Conservation (phyloP, 2,329 filamentous ascomycete genomes). For the Pseudogymnoascus verrucosus region DNA sequence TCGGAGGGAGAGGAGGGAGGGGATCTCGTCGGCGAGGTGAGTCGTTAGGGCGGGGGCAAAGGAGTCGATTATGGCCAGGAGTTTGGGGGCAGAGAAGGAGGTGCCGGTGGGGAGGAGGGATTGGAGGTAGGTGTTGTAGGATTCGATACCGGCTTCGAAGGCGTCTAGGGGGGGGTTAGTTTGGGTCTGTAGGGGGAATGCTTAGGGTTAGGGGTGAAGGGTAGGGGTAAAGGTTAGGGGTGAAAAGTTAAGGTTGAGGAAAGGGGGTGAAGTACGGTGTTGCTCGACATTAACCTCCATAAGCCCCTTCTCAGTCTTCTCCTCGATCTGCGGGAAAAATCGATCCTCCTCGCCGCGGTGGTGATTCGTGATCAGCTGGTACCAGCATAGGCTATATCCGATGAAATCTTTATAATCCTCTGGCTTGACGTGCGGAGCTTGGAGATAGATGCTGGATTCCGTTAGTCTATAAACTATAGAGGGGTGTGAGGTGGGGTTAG, state of each 20-base stretch:
- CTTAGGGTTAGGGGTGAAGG: neutral
- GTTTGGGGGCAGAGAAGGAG: constrained; percentile 12
- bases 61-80: constrained; percentile 4
- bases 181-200: neutral
- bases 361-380: neutral
- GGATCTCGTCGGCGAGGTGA: neutral
- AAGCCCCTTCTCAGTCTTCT: neutral
- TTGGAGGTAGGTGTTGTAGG: constrained; percentile 12
- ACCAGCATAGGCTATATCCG: neutral
- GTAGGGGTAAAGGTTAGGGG: neutral
- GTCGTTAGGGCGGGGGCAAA: neutral
- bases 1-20: constrained; percentile 6
- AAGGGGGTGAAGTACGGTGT: neutral
- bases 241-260: neutral
- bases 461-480: neutral
- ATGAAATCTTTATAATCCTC: constrained; percentile 8
- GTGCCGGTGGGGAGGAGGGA: neutral
- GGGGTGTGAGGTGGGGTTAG: neutral
- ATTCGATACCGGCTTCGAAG: constrained; percentile 14
- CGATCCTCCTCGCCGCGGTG: neutral
- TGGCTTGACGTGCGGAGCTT: neutral
- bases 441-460: neutral
- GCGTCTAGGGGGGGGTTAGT: constrained; percentile 3
- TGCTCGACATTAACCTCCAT: neutral
- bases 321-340: constrained; percentile 5